Evolutionary conservation across 2,329 filamentous ascomycete species (phyloP), one percentile per base, ranked within the genome.

Genomic region (Monascus ruber): DNA sequence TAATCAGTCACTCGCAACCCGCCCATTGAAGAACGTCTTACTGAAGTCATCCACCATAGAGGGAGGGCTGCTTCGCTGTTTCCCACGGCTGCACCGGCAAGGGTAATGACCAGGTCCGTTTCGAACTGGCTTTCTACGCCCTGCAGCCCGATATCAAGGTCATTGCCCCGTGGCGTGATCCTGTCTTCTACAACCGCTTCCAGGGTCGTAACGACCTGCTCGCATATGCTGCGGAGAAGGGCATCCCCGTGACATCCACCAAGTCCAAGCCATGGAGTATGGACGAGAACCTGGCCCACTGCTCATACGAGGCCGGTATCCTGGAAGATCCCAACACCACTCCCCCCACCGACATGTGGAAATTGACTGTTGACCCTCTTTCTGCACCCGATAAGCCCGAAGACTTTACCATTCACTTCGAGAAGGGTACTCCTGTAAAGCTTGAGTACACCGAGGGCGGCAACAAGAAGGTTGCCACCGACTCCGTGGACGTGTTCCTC

Each of bases 341-440:
- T 42, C 76, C 83, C 31, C 83, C 83, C 40, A 70, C 74, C 50
- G 82, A 88, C 60, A 83, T 89, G 78, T 89, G 85, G 85, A 88
- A 55, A 50, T 49, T 64, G 54, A 83, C 79, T 42, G 65, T 74
- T 42, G 79, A 83, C 54, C 83, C 83, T 32, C 64, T 74, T 46
- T 74, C 77, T 44, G 83, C 83, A 2, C 83, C 84, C 43, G 73
- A 86, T 56, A 68, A 74, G 55, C 80, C 82, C 31, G 73, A 78
- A 56, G 76, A 86, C 60, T 79, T 87, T 67, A 80, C 77, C 43
- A 58, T 87, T 45, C 65, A 74, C 58, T 88, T 87, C 61, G 71
- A 81, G 55, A 79, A 85, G 70, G 83, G 83, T 62, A 66, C 85
- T n/a, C 83, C 83, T 31, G 68, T 75, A 54, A 82, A 81, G 68